Base-by-base conservation (phyloP, 2,329 filamentous ascomycete species). In the Paecilomyces fulvus region DNA sequence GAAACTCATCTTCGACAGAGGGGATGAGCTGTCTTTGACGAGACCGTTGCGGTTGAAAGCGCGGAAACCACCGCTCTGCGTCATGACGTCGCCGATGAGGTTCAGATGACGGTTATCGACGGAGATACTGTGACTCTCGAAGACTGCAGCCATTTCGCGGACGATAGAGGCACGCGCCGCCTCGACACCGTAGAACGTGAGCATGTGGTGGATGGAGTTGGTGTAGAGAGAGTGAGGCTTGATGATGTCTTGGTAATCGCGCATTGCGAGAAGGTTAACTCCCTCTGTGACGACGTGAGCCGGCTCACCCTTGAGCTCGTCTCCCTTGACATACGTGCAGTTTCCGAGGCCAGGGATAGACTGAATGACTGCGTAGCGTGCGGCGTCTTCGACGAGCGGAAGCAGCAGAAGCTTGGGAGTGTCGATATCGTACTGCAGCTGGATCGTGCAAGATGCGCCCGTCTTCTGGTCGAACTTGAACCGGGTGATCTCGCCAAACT, bases 1-100 rank as follows among this genome's bases (percentile, higher is more conserved):
- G 76, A 97, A 99, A 72, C 90, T 95, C 92, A 97, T 97, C 81
- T 97, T 97, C 75, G 94, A 92, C 65, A 99, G 92, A 0, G 94
- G 91, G 63, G 87, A 92, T 28, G 92, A 87, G 67, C 90, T 92
- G 61, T 89, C 86, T 68, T 85, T 86, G 59, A 78, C 73, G 46
- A 99, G 79, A 1, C 92, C 94, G 69, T 89, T 95, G 52, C 94
- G 88, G 75, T 90, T 96, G 77, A 99, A 99, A 0, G 94, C 87
- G 51, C 86, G 88, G 76, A 95, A 99, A 1, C 84, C 86, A 62
- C 94, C 94, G 58, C 86, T 87, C 54, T 92, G 83, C n/a, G 94
- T 99, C 94, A 99, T 99, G 72, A 90, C 90, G 72, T 99, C 94
- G 51, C 89, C 92, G 65, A 99, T 97, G 63, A 99, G 81, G 75